Evolutionary conservation across 768 basidiomycete genomes (phyloP).

Genomic region (Steccherinum ochraceum): DNA sequence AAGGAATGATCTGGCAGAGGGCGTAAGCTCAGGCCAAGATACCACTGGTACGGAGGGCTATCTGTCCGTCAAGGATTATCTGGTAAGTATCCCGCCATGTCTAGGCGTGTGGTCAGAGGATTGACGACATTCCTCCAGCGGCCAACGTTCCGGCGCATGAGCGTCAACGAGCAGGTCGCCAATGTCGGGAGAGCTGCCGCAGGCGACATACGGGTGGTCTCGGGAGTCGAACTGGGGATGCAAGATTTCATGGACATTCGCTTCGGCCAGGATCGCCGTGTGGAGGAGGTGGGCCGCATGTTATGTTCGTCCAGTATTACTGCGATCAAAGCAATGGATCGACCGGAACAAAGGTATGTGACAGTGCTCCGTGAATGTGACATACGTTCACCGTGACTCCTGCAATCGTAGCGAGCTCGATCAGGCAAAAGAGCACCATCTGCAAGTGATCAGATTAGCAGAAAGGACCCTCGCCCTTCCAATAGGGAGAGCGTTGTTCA

Average conservation of each 20-base stretch:
- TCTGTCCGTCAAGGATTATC: constrained; percentile 47
- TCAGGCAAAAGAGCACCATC: constrained; percentile 79
- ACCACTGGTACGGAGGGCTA: constrained; percentile 47
- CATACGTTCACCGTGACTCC: constrained; percentile 1
- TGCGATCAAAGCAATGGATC: constrained; percentile 56
- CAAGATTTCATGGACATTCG: constrained; percentile 77
- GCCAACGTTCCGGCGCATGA: constrained; percentile 39
- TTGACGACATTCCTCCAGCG: too few relatives aligned
- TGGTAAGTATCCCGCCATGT: too few relatives aligned
- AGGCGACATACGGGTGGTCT: constrained; percentile 51
- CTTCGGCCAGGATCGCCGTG: constrained; percentile 82
- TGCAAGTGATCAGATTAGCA: constrained; percentile 71
- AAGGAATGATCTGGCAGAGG: constrained; percentile 68
- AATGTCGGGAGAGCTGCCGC: constrained; percentile 36
- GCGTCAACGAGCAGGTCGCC: constrained; percentile 44
- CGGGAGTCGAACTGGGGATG: constrained; percentile 68
- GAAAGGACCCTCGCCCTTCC: constrained; percentile 88
- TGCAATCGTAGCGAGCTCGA: constrained; percentile 67
- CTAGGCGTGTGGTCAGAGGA: too few relatives aligned
- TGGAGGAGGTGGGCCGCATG: constrained; percentile 91
- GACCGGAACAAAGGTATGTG: constrained; percentile 64
- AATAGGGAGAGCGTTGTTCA: constrained; percentile 88
- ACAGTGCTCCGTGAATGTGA: background rate
- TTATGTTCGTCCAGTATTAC: constrained; percentile 73
- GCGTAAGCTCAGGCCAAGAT: constrained; percentile 42